Percentiles rank a stretch among this genome's conserved stretches.
phyloP scores from a whole-genome alignment of 768 basidiomycete genomes.

The Pilatotrama ljubarskyi region DNA sequence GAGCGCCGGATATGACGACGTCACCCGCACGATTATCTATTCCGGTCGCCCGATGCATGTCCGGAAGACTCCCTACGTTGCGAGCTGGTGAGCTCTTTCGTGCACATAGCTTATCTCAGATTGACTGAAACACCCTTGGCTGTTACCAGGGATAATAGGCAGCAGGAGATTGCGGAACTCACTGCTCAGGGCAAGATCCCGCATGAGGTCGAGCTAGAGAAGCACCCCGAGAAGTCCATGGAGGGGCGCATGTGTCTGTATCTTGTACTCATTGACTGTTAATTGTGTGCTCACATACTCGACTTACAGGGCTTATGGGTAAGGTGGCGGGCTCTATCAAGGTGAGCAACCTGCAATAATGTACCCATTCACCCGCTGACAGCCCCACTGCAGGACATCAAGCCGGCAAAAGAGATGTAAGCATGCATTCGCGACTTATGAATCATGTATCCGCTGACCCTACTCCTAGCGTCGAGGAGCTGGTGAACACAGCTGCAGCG shows the following conservation, averaged over 20 bases:
- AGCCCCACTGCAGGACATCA: conserved; percentile 55
- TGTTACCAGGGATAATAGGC: conserved; percentile 57
- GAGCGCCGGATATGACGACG: conserved; percentile 75
- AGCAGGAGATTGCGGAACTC: conserved; percentile 57
- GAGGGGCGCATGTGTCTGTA: conserved; percentile 60
- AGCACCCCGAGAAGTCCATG: conserved; percentile 64
- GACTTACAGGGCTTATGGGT: conserved; percentile 68
- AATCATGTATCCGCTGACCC: background rate
- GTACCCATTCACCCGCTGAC: background rate
- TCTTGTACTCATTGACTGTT: background rate
- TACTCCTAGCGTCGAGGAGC: conserved; percentile 68
- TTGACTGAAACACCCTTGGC: background rate
- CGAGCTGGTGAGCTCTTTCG: conserved; percentile 54
- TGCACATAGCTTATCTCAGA: background rate
- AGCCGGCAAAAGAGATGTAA: conserved; percentile 83
- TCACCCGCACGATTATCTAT: conserved; percentile 69
- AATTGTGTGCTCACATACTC: background rate
- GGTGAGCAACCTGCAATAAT: conserved; percentile 35
- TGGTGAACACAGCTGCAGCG: conserved; percentile 68
- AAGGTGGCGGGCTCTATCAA: conserved; percentile 73
- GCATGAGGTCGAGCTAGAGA: conserved; percentile 69
- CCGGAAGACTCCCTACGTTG: conserved; percentile 77
- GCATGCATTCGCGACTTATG: conserved; percentile 29
- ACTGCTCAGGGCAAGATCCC: conserved; percentile 69
- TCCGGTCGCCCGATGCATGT: conserved; percentile 81